Evolutionary conservation across 805 yeast genomes (phyloP), one percentile per base, ranked within the genome.

Genomic region (Isabelozyma rhagii): DNA sequence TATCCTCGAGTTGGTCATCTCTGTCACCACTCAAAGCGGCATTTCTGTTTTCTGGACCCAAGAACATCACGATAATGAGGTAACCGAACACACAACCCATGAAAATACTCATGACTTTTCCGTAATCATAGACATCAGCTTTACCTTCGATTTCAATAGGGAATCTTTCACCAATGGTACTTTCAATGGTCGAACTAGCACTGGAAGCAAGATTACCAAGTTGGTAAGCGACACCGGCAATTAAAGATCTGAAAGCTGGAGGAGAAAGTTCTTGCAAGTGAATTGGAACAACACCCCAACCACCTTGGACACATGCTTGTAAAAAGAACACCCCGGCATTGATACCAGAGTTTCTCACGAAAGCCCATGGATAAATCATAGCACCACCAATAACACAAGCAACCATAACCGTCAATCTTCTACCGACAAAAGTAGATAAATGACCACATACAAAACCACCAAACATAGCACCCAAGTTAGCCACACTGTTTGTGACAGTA

Each of bases 141-240:
- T 55, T 59, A 13, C 50, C 55, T 40, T 64, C 66, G 29, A 58
- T 67, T 17, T 57, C 56, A 14, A 66, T 55, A 9, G 66, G 62
- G 71, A 82, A 83, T 39, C 70, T 54, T 54, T 78, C 80, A 51
- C 88, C 88, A 53, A 84, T 76, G 17, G 82, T 80, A 29, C 84
- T 68, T 66, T 84, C 87, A 54, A 84, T 84, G n/a, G 89, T 84
- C 0, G 87, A 80, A 1, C 85, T 79, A 3, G 88, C 87, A 39
- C 85, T 79, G 1, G 85, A 79, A 18, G 82, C 83, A 60, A 84
- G 72, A 67, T 84, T 84, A 71, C 89, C 89, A 55, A 84, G 69
- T 63, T 84, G 89, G 62, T 84, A 84, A 18, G 85, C 73, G 34
- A 77, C 75, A 61, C 89, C 89, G 41, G 80, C 78, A 47, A 82